Evolutionary conservation across 2,329 filamentous ascomycete genomes (phyloP).

Genomic region (Cercospora zeina): DNA sequence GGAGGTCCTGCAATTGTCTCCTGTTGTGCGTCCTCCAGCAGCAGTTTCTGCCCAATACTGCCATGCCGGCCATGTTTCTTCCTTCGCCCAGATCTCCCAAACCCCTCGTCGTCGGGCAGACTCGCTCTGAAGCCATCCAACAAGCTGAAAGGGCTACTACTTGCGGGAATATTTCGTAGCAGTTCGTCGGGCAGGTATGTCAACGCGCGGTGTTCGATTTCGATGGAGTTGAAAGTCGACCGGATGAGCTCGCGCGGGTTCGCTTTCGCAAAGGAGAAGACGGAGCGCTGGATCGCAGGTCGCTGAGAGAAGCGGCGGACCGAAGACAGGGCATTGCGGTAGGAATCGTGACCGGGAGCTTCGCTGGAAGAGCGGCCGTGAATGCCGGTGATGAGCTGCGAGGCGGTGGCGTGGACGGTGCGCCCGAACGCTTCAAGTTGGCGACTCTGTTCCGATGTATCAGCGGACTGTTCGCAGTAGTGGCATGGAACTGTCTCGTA

Average conservation of each 20-base stretch:
- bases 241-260: conserved; percentile 93
- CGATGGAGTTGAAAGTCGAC: conserved; percentile 81
- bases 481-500: conserved; percentile 6
- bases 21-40: conserved; percentile 59
- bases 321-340: conserved; percentile 82
- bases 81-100: conserved; percentile 50
- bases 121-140: conserved; percentile 96
- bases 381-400: conserved; percentile 67
- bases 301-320: conserved; percentile 85
- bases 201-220: conserved; percentile 92
- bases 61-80: conserved; percentile 67
- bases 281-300: conserved; percentile 79
- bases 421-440: conserved; percentile 89
- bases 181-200: conserved; percentile 88
- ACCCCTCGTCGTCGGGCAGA: conserved; percentile 66
- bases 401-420: conserved; percentile 92
- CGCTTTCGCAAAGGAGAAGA: conserved; percentile 88
- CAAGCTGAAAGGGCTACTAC: conserved; percentile 81
- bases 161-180: conserved; percentile 82
- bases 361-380: conserved; percentile 48
- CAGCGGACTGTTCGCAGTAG: conserved; percentile 3
- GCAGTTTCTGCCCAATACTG: conserved; percentile 72
- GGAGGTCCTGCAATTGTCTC: conserved; percentile 63
- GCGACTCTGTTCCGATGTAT: conserved; percentile 61
- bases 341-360: conserved; percentile 58